Conservation (phyloP, 192 early-diverging fungal genomes). For the Phycomyces blakesleeanus region DNA sequence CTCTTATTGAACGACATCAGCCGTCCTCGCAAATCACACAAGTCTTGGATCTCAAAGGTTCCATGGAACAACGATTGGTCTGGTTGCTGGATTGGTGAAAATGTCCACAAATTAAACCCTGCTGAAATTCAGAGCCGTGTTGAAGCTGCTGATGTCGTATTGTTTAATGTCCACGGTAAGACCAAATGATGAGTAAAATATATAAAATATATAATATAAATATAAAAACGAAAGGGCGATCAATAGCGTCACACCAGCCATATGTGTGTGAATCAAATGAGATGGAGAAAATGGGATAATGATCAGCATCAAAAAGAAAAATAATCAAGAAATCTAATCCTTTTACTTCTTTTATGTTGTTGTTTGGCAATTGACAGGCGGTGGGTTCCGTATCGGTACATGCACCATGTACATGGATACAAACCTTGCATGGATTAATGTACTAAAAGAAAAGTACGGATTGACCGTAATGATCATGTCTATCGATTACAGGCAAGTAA, state of each 20-base stretch:
- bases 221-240: background rate
- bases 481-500: constrained; percentile 29
- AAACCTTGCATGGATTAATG: constrained; percentile 31
- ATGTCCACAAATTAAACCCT: constrained; percentile 10
- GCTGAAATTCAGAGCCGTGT: constrained; percentile 13
- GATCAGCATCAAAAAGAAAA: too few species aligned
- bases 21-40: constrained; percentile 28
- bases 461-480: constrained; percentile 35
- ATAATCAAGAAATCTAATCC: background rate
- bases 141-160: constrained; percentile 28
- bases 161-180: constrained; percentile 40
- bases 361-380: constrained; percentile 22
- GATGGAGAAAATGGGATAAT: background rate
- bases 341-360: background rate
- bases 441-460: constrained; percentile 29
- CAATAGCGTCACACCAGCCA: background rate
- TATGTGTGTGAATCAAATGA: background rate
- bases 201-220: background rate
- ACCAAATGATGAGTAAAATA: background rate
- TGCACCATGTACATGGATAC: constrained; percentile 41
- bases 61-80: constrained; percentile 25
- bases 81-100: constrained; percentile 41
- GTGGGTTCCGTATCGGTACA: constrained; percentile 38
- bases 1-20: constrained; percentile 35
- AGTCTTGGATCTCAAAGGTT: constrained; percentile 32